Percentiles rank a stretch among this genome's conserved stretches.
Evolutionary conservation across 148 eudicot genomes (phyloP).

Genomic region (Euryodendron excelsum): DNA sequence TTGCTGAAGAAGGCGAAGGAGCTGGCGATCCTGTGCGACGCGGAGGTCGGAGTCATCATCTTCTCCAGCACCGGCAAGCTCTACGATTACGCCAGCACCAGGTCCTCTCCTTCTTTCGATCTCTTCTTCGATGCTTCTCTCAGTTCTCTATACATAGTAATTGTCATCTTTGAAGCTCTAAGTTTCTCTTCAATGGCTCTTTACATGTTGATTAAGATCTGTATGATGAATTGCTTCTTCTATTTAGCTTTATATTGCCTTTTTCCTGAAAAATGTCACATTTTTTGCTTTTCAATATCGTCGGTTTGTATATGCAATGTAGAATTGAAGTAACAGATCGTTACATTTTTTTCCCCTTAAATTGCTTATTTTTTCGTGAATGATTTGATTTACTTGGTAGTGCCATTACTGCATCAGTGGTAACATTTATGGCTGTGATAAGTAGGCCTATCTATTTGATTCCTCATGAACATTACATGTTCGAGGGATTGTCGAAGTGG

Average conservation of each 20-base stretch:
- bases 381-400: not conserved
- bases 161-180: not conserved
- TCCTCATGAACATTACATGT: not conserved
- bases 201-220: slow-evolving; percentile 1
- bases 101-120: slow-evolving; percentile 21
- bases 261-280: not conserved
- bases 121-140: not conserved
- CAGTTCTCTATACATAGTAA: not conserved
- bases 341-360: not conserved
- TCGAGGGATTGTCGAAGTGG: not conserved
- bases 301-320: not conserved
- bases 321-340: not conserved
- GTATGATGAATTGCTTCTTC: not conserved
- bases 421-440: too few relatives aligned
- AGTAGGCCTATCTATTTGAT: too few relatives aligned
- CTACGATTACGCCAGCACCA: slow-evolving; percentile 51
- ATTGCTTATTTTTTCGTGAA: not conserved
- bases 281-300: too few relatives aligned
- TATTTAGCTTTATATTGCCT: not conserved
- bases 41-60: slow-evolving; percentile 59
- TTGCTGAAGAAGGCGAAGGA: slow-evolving; percentile 63
- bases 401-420: not conserved
- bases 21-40: slow-evolving; percentile 61
- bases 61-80: slow-evolving; percentile 61
- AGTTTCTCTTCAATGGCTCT: not conserved